phyloP scores from a whole-genome alignment of 208 protist genomes.

The Perkinsela sp. region DNA sequence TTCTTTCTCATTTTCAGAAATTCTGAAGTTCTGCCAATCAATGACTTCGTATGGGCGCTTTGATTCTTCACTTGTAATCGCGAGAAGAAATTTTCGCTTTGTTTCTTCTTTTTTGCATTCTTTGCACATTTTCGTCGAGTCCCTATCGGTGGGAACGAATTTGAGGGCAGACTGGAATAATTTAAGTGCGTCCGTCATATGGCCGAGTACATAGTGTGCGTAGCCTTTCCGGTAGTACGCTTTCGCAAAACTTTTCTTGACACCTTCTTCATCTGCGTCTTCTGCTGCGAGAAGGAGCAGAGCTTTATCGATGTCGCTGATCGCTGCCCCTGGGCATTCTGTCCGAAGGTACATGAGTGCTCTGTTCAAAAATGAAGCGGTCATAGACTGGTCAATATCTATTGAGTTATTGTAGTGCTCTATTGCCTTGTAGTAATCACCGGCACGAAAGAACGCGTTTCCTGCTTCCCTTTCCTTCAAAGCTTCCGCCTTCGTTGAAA shows the following conservation, averaged over 20 bases:
- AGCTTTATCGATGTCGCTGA: constrained; percentile 65
- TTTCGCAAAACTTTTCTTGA: constrained; percentile 47
- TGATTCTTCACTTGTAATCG: constrained; percentile 57
- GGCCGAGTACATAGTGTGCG: constrained; percentile 65
- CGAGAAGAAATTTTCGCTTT: constrained; percentile 70
- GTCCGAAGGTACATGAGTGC: constrained; percentile 73
- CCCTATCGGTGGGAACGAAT: constrained; percentile 55
- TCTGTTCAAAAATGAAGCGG: constrained; percentile 69
- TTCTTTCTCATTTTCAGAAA: constrained; percentile 18
- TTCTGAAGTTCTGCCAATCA: constrained; percentile 22
- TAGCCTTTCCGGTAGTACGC: constrained; percentile 86
- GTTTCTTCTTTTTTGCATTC: constrained; percentile 71
- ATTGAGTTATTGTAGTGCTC: constrained; percentile 67
- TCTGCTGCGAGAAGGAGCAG: constrained; percentile 19
- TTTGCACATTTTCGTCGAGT: constrained; percentile 63
- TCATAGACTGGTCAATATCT: constrained; percentile 21
- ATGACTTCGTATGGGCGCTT: constrained; percentile 32
- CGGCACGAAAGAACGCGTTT: constrained; percentile 45
- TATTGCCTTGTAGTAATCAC: constrained; percentile 63
- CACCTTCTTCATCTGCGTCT: constrained; percentile 21
- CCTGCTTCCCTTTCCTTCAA: constrained; percentile 13
- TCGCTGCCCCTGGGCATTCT: constrained; percentile 58
- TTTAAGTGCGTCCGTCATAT: constrained; percentile 75
- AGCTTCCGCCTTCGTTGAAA: not conserved
- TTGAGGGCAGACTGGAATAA: constrained; percentile 66